These are phyloP conservation scores for Diplodia seriata DNA, from an alignment of 2,329 filamentous ascomycete species.

Conservation along the genomic window DNA sequence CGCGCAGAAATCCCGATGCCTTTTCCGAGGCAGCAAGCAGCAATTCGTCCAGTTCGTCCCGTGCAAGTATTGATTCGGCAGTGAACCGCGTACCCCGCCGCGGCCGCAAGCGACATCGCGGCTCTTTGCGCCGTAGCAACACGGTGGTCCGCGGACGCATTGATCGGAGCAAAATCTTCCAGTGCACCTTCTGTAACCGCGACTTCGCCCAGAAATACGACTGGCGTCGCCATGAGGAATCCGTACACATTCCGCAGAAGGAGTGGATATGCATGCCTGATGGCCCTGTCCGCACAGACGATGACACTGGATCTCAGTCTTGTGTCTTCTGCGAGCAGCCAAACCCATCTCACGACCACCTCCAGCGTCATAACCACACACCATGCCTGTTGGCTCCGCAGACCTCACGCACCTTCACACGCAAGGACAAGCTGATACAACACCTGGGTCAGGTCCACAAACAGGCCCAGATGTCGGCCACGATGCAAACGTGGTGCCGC, in stretches of 20 bases:
- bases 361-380: slow-evolving; percentile 59
- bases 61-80: slow-evolving; percentile 37
- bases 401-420: slow-evolving; percentile 61
- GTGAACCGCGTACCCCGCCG: slow-evolving; percentile 37
- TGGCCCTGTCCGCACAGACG: slow-evolving; percentile 54
- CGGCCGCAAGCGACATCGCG: slow-evolving; percentile 39
- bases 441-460: slow-evolving; percentile 58
- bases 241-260: slow-evolving; percentile 70
- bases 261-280: slow-evolving; percentile 61
- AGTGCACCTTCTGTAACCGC: slow-evolving; percentile 61
- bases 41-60: slow-evolving; percentile 37
- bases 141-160: slow-evolving; percentile 36
- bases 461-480: slow-evolving; percentile 59
- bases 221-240: slow-evolving; percentile 67
- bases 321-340: slow-evolving; percentile 59
- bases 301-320: slow-evolving; percentile 58
- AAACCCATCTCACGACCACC: slow-evolving; percentile 55
- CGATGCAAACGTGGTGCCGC: slow-evolving; percentile 45
- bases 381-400: slow-evolving; percentile 65
- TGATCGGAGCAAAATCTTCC: slow-evolving; percentile 48
- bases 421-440: slow-evolving; percentile 59
- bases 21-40: slow-evolving; percentile 36
- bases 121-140: slow-evolving; percentile 24
- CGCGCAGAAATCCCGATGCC: slow-evolving; percentile 16
- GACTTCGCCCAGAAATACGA: slow-evolving; percentile 60